phyloP scores from a whole-genome alignment of 805 yeast genomes.

The Lipomyces spencermartinsiae region DNA sequence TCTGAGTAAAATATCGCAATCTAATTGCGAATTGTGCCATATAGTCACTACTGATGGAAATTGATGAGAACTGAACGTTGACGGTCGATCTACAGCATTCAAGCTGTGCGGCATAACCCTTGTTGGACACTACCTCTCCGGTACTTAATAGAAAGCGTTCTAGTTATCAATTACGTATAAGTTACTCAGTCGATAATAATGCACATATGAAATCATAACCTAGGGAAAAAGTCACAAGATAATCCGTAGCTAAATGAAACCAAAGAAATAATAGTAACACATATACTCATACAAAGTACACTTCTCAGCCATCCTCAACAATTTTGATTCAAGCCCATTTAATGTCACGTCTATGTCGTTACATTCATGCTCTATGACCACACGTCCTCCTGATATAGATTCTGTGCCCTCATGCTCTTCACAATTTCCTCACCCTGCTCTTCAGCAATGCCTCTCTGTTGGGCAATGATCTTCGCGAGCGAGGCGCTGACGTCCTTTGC shows the following conservation, averaged over 20 bases:
- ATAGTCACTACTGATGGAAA: too few relatives aligned
- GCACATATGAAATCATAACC: neutral
- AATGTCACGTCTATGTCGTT: neutral
- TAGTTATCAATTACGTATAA: neutral
- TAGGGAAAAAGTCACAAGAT: neutral
- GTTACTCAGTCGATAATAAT: conserved; percentile 1
- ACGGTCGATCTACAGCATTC: too few relatives aligned
- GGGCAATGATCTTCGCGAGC: conserved; percentile 64
- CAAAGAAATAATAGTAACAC: neutral
- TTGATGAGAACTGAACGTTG: too few relatives aligned
- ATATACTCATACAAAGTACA: conserved; percentile 1
- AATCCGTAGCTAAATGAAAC: neutral
- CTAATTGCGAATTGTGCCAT: too few relatives aligned
- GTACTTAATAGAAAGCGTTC: neutral
- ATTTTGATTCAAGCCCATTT: neutral
- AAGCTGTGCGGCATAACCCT: too few relatives aligned
- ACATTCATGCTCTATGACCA: conserved; percentile 63
- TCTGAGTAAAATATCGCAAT: too few relatives aligned
- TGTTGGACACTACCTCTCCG: neutral
- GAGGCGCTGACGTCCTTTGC: conserved; percentile 88
- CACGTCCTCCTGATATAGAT: conserved; percentile 95
- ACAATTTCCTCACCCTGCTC: conserved; percentile 78
- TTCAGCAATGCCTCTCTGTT: conserved; percentile 65
- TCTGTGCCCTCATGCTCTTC: conserved; percentile 78
- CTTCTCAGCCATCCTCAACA: neutral